Conservation (phyloP, 108 stramenopile genomes). For the Asterionellopsis glacialis region DNA sequence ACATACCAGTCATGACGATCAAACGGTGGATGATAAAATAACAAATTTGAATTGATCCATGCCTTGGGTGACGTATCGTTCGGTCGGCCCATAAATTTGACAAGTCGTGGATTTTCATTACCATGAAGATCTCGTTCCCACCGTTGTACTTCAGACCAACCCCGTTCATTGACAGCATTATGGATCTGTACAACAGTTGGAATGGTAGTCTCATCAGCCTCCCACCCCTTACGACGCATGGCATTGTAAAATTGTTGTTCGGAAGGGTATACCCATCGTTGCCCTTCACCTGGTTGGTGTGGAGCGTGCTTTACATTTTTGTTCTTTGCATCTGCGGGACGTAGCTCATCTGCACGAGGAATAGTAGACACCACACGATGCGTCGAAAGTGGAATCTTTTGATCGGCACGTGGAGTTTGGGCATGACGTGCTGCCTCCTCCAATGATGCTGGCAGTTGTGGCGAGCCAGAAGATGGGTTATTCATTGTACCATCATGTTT, state of each 20-base stretch:
- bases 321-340: background rate
- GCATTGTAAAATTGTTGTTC: constrained; percentile 98
- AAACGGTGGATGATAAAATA: constrained; percentile 85
- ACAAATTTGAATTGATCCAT: constrained; percentile 58
- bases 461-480: background rate
- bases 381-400: constrained; percentile 67
- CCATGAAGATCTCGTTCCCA: constrained; percentile 63
- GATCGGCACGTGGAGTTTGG: constrained; percentile 70
- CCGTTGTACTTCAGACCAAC: constrained; percentile 69
- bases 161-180: constrained; percentile 94
- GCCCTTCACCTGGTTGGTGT: constrained; percentile 13
- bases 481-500: constrained; percentile 5
- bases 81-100: constrained; percentile 88
- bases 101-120: constrained; percentile 53
- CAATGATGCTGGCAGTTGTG: constrained; percentile 52
- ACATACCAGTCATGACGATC: constrained; percentile 99
- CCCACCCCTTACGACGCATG: constrained; percentile 91
- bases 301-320: background rate
- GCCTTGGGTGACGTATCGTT: constrained; percentile 89
- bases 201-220: constrained; percentile 71
- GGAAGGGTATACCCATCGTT: constrained; percentile 91
- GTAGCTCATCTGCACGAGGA: constrained; percentile 46
- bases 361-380: constrained; percentile 69
- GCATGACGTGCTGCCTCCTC: constrained; percentile 78
- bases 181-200: constrained; percentile 86